phyloP scores from a whole-genome alignment of 2,329 filamentous ascomycete species.

The Colletotrichum coccodes region DNA sequence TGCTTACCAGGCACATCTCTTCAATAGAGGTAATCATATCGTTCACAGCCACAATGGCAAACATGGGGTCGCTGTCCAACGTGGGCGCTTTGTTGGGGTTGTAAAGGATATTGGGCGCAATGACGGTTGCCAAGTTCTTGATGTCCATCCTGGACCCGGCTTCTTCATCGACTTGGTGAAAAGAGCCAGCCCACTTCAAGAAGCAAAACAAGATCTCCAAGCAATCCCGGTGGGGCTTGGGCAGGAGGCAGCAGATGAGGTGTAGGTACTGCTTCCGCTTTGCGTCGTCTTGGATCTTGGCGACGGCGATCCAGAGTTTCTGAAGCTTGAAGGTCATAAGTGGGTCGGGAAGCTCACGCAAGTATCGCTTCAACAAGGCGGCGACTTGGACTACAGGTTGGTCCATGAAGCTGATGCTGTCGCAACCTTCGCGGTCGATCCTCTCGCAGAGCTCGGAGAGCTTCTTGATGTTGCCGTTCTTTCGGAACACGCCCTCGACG shows the following conservation, averaged over 20 bases:
- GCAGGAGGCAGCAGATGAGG: slow-evolving; percentile 89
- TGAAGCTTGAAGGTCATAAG: slow-evolving; percentile 96
- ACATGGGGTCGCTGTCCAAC: slow-evolving; percentile 88
- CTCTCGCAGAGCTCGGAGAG: slow-evolving; percentile 86
- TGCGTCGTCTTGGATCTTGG: slow-evolving; percentile 85
- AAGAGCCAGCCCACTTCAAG: slow-evolving; percentile 96
- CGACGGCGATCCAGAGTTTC: slow-evolving; percentile 87
- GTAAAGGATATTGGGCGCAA: slow-evolving; percentile 93
- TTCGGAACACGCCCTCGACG: slow-evolving; percentile 97
- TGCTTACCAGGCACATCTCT: slow-evolving; percentile 92
- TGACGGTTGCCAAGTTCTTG: slow-evolving; percentile 96
- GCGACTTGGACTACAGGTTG: slow-evolving; percentile 95
- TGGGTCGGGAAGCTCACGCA: slow-evolving; percentile 93
- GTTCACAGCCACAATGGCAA: slow-evolving; percentile 92
- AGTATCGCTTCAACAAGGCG: slow-evolving; percentile 92
- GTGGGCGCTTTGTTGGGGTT: slow-evolving; percentile 72
- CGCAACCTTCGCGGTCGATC: slow-evolving; percentile 87
- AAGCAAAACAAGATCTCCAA: slow-evolving; percentile 97
- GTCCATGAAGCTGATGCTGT: slow-evolving; percentile 85
- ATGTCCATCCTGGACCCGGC: slow-evolving; percentile 99
- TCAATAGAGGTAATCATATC: slow-evolving; percentile 93
- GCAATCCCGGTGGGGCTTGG: slow-evolving; percentile 91
- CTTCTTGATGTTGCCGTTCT: slow-evolving; percentile 98
- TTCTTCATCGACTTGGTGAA: slow-evolving; percentile 97
- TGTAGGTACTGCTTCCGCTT: slow-evolving; percentile 88